Evolutionary conservation across 1,284 basidiomycete genomes (phyloP).

Genomic region (Ganoderma multipileum): DNA sequence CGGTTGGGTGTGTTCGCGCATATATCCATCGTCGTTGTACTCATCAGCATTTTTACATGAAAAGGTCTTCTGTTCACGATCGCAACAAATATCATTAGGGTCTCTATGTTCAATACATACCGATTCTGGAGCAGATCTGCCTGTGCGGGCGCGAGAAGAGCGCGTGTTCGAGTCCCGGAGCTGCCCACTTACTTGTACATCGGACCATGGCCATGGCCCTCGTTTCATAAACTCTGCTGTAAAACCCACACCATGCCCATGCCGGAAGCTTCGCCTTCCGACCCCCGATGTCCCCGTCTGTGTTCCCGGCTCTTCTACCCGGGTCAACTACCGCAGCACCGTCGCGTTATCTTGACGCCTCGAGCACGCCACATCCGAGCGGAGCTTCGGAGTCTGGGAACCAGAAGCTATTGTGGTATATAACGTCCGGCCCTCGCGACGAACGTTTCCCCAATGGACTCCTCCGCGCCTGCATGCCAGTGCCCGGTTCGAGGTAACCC

Average conservation of each 20-base stretch:
- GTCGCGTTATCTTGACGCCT: background rate
- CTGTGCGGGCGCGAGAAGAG: background rate
- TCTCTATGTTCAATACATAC: background rate
- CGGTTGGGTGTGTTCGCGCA: background rate
- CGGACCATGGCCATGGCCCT: background rate
- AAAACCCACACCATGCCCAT: too few relatives aligned
- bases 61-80: background rate
- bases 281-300: background rate
- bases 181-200: background rate
- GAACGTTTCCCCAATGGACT: background rate
- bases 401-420: background rate
- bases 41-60: background rate
- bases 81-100: background rate
- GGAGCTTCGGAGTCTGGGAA: background rate
- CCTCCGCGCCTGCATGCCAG: background rate
- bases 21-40: background rate
- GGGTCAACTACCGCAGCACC: background rate
- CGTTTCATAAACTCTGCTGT: background rate
- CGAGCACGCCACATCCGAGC: background rate
- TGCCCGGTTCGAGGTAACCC: conserved; percentile 1
- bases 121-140: background rate
- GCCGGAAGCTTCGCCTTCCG: background rate
- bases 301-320: background rate
- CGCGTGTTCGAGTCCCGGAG: background rate
- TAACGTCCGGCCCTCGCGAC: background rate